phyloP scores from a whole-genome alignment of 257 asterid species.

The Striga asiatica region DNA sequence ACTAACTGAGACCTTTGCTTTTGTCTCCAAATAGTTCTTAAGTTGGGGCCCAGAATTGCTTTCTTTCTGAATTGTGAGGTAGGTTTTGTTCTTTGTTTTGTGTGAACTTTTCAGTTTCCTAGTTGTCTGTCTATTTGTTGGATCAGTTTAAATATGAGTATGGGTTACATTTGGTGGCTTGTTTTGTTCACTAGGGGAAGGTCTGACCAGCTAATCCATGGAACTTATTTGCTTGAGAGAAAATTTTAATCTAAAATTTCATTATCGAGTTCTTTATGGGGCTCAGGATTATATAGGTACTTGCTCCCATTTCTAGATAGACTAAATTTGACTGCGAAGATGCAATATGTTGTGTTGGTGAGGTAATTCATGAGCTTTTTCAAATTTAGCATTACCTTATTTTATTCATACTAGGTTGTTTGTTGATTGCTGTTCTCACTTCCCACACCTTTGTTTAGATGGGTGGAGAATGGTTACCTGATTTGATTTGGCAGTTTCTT shows the following conservation, averaged over 20 bases:
- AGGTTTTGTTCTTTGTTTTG: conserved; percentile 19
- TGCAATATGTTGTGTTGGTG: conserved; percentile 10
- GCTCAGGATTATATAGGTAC: background rate
- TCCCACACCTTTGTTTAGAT: background rate
- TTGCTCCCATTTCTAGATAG: conserved; percentile 5
- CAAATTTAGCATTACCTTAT: background rate
- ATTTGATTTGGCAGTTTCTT: background rate
- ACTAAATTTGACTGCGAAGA: background rate
- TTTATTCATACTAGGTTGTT: background rate
- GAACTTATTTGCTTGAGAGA: background rate
- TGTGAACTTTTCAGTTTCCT: conserved; percentile 10
- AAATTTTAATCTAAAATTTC: background rate
- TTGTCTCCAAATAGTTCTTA: conserved; percentile 19
- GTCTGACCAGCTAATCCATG: conserved; percentile 11
- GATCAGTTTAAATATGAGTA: no score
- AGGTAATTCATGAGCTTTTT: conserved; percentile 2
- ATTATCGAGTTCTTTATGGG: background rate
- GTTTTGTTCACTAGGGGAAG: conserved; percentile 10
- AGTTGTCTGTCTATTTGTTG: no score
- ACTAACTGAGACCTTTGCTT: conserved; percentile 20
- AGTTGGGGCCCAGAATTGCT: conserved; percentile 35
- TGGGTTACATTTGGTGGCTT: conserved; percentile 4
- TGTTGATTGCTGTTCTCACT: conserved; percentile 3
- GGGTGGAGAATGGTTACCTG: background rate
- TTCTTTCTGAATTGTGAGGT: conserved; percentile 26